phyloP scores from a whole-genome alignment of 305 asterid species.

The Fraxinus xanthoxyloides region DNA sequence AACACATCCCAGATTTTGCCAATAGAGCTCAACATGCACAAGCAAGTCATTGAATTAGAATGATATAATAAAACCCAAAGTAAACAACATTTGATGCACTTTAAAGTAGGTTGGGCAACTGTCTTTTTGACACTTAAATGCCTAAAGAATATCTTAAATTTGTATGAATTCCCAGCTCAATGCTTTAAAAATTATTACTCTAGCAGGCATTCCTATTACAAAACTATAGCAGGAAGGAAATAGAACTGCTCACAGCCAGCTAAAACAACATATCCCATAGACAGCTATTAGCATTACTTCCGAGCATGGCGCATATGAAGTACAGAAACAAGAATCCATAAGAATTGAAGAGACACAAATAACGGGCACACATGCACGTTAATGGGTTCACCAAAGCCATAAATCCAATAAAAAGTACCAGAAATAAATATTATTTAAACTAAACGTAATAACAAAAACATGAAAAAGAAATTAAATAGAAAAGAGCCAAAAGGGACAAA shows the following conservation, averaged over 20 bases:
- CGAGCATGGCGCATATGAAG: neutral
- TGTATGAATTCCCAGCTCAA: slow-evolving; percentile 13
- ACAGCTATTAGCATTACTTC: slow-evolving; percentile 12
- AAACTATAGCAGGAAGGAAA: slow-evolving; percentile 9
- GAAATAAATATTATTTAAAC: neutral
- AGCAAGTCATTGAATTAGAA: slow-evolving; percentile 7
- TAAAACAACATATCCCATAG: neutral
- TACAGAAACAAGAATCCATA: slow-evolving; percentile 7
- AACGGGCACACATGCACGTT: slow-evolving; percentile 9
- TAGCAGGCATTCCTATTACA: slow-evolving; percentile 9
- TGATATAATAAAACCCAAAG: neutral
- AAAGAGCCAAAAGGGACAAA: neutral
- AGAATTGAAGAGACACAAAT: slow-evolving; percentile 13
- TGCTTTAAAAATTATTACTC: neutral
- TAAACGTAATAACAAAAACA: slow-evolving; percentile 13
- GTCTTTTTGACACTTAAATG: slow-evolving; percentile 4
- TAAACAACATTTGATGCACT: neutral
- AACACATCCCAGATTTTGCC: neutral
- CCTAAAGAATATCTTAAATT: neutral
- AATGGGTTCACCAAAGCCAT: slow-evolving; percentile 16
- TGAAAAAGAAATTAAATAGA: neutral
- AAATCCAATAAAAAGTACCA: slow-evolving; percentile 8
- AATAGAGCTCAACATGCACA: slow-evolving; percentile 1
- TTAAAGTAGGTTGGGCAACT: slow-evolving; percentile 2
- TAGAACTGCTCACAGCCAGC: neutral